phyloP scores from a whole-genome alignment of 1,139 yeast genomes.

The Groenewaldozyma auringiensis region DNA sequence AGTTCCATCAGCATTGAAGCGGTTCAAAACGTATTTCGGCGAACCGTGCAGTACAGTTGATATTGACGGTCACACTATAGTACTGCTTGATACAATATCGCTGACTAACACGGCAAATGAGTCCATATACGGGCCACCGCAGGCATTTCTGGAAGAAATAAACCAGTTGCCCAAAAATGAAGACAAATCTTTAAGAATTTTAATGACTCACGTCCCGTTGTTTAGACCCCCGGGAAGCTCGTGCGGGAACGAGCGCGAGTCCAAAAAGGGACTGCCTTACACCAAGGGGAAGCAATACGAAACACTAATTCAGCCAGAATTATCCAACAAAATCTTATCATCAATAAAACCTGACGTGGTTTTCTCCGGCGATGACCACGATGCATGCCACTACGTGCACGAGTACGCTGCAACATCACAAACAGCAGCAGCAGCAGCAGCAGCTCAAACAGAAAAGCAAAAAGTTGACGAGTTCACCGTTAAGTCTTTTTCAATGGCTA shows the following conservation, averaged over 20 bases:
- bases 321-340: conserved; percentile 50
- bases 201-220: conserved; percentile 75
- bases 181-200: conserved; percentile 50
- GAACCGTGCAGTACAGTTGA: conserved; percentile 48
- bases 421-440: conserved; percentile 4
- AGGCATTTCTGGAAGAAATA: conserved; percentile 33
- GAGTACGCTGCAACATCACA: conserved; percentile 27
- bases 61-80: conserved; percentile 70
- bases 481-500: conserved; percentile 86
- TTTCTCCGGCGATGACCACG: conserved; percentile 95
- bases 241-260: conserved; percentile 69
- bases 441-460: too few relatives aligned
- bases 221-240: conserved; percentile 48
- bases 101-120: conserved; percentile 46
- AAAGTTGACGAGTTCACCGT: conserved; percentile 66
- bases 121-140: conserved; percentile 38
- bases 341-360: conserved; percentile 56
- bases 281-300: conserved; percentile 71
- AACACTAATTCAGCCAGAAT: conserved; percentile 55
- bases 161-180: conserved; percentile 21
- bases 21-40: conserved; percentile 73
- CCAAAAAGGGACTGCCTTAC: conserved; percentile 46
- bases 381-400: conserved; percentile 76
- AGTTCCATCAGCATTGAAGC: conserved; percentile 43
- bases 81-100: conserved; percentile 75